Evolutionary conservation across 164 flowering plant species (phyloP), one percentile per base, ranked within the genome.

Genomic region (Aristolochia contorta): DNA sequence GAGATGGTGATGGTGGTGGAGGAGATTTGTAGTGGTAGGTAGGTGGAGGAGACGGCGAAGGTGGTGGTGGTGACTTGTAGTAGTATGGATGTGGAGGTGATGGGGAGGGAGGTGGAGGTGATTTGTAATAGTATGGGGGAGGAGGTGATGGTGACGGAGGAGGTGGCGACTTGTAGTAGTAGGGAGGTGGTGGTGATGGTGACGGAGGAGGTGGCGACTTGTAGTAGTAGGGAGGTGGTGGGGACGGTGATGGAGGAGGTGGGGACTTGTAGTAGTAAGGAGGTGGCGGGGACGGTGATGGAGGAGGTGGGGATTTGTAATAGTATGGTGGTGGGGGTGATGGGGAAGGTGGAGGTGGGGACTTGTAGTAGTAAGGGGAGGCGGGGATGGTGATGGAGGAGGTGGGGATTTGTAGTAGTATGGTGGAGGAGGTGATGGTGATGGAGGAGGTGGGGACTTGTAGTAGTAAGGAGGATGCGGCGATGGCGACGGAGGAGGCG

Each of bases 271-370:
- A 72, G 47, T 69, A 33, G 48, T 76, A 72, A n/a, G 58, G 58
- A 0, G 37, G 58, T 0, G 12, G 58, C 0, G 64, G 64, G 0
- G 56, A 9, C 9, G 33, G 33, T 1, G 41, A 25, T 16, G 65
- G 65, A 30, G 65, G 65, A 12, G 65, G 57, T 32, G 65, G 65
- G 0, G n/a, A n/a, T n/a, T n/a, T n/a, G n/a, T n/a, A n/a, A n/a
- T n/a, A n/a, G n/a, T n/a, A n/a, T n/a, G n/a, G n/a, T n/a, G n/a
- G n/a, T n/a, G n/a, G n/a, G n/a, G n/a, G n/a, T n/a, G n/a, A n/a
- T n/a, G n/a, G n/a, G n/a, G n/a, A n/a, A 6, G 80, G 77, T 6
- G 80, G 76, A 4, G 74, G 81, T 2, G n/a, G n/a, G n/a, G 78
- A 71, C 12, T 65, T 61, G 54, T 65, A 27, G 24, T 37, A 43